phyloP scores from a whole-genome alignment of 2,329 filamentous ascomycete genomes.

The Colletotrichum aenigma region DNA sequence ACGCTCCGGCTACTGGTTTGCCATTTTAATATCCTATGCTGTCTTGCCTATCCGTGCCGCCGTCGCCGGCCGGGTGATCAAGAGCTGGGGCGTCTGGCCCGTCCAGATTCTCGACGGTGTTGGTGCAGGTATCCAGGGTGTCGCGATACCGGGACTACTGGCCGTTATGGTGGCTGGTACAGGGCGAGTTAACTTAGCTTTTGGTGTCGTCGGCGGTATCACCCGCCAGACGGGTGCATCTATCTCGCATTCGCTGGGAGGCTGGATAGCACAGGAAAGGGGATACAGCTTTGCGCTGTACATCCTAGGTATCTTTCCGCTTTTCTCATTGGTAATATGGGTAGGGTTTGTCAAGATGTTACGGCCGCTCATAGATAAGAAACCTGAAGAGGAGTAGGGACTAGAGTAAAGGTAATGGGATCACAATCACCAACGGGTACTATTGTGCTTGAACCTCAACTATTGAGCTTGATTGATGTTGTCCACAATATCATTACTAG shows the following conservation, averaged over 20 bases:
- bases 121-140: conserved; percentile 12
- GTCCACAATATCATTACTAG: accelerated
- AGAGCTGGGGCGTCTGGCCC: conserved; percentile 8
- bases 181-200: background rate
- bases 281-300: conserved; percentile 13
- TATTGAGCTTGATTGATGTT: accelerated
- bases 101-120: conserved; percentile 13
- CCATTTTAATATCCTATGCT: background rate
- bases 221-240: conserved; percentile 9
- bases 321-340: conserved; percentile 5
- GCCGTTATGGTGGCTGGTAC: conserved; percentile 11
- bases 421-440: background rate
- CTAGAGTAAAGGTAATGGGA: background rate
- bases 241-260: conserved; percentile 1
- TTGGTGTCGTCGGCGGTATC: conserved; percentile 7
- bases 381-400: background rate
- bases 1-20: background rate
- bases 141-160: conserved; percentile 2
- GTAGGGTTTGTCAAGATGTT: background rate
- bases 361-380: conserved; percentile 1
- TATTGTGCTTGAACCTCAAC: background rate
- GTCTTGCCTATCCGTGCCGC: background rate
- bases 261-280: conserved; percentile 3
- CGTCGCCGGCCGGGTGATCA: background rate
- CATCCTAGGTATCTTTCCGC: background rate